These are phyloP conservation scores for Cladobotryum protrusum DNA, from an alignment of 2,329 filamentous ascomycete genomes.

Conservation along the genomic window DNA sequence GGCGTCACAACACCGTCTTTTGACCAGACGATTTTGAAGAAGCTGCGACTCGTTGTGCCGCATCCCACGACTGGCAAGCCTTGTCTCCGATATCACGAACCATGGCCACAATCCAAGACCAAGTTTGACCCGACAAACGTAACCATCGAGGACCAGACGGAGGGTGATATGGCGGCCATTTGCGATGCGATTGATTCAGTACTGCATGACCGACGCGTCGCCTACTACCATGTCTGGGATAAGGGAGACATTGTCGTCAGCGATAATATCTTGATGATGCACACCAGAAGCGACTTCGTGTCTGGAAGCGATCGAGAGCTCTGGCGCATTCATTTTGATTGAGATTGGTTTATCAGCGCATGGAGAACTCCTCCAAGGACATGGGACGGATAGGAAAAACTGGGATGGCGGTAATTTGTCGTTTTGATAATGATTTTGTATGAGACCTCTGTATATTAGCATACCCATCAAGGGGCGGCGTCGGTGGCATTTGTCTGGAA, in stretches of 20 bases:
- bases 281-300: slow-evolving; percentile 41
- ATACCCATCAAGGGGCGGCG: too few relatives aligned
- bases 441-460: too few relatives aligned
- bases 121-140: slow-evolving; percentile 42
- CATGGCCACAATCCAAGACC: slow-evolving; percentile 47
- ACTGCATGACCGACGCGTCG: slow-evolving; percentile 44
- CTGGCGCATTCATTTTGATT: slow-evolving; percentile 48
- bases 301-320: slow-evolving; percentile 39
- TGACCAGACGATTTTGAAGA: slow-evolving; percentile 34
- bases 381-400: too few relatives aligned
- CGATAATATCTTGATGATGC: slow-evolving; percentile 46
- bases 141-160: slow-evolving; percentile 31
- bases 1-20: slow-evolving; percentile 43
- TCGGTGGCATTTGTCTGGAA: too few relatives aligned
- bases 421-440: too few relatives aligned
- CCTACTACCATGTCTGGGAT: slow-evolving; percentile 46
- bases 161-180: slow-evolving; percentile 27
- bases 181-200: slow-evolving; percentile 35
- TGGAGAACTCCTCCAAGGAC: not conserved
- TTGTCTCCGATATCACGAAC: slow-evolving; percentile 50
- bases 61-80: slow-evolving; percentile 41
- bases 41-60: slow-evolving; percentile 37
- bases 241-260: slow-evolving; percentile 48
- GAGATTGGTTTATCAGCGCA: not conserved
- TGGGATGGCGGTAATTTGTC: too few relatives aligned